Conservation (phyloP, 1,284 basidiomycete genomes). For the Ganoderma lucidum region DNA sequence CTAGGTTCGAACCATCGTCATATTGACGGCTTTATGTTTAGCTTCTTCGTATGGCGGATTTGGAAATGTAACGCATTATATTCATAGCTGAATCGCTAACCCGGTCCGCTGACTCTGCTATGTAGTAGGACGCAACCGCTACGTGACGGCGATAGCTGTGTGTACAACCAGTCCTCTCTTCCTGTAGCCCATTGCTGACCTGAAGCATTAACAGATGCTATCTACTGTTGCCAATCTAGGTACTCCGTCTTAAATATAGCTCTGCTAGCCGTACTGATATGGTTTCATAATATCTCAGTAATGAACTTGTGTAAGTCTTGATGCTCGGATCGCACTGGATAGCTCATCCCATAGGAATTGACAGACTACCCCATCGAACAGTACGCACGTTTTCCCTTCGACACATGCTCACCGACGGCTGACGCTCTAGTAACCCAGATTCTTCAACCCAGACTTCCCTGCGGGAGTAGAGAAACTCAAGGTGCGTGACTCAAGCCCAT, state of each 20-base stretch:
- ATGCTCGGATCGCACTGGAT: background rate
- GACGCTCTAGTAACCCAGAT: background rate
- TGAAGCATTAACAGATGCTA: background rate
- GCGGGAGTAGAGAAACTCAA: background rate
- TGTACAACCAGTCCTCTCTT: background rate
- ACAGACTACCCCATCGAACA: background rate
- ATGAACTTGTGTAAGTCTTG: background rate
- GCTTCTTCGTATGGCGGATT: background rate
- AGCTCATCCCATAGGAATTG: background rate
- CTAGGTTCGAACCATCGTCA: background rate
- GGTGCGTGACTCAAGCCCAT: background rate
- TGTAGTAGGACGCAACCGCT: background rate
- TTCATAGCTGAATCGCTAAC: background rate
- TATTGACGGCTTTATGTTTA: background rate
- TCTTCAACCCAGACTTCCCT: background rate
- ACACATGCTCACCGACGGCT: background rate
- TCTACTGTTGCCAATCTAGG: background rate
- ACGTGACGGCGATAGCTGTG: background rate
- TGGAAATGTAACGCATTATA: background rate
- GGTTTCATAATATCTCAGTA: background rate
- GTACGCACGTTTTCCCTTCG: background rate
- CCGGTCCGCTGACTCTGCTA: background rate
- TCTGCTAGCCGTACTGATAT: background rate
- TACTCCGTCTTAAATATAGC: background rate
- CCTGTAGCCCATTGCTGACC: background rate